Evolutionary conservation across 176 grass and related monocot genomes (phyloP).

Genomic region (Zoysia pacifica): DNA sequence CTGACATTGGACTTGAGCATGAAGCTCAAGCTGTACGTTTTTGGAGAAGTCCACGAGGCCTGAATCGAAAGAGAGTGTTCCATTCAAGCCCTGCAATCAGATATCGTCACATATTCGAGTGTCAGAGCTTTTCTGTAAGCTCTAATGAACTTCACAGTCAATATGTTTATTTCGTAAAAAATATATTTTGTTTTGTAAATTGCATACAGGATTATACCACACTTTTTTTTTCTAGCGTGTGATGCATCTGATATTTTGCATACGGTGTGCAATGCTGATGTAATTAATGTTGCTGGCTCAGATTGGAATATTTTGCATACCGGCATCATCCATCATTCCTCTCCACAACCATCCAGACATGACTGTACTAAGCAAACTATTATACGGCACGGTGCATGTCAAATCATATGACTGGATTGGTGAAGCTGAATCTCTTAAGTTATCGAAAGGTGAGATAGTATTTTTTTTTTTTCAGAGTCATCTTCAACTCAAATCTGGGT

Average conservation of each 20-base stretch:
- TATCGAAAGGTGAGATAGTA: conserved; percentile 39
- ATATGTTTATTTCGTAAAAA: conserved; percentile 17
- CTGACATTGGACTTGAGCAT: conserved; percentile 63
- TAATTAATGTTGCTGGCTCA: conserved; percentile 29
- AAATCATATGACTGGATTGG: conserved; percentile 73
- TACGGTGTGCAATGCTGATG: background rate
- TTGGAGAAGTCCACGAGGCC: conserved; percentile 39
- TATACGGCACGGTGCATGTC: conserved; percentile 66
- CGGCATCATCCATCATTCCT: conserved; percentile 75
- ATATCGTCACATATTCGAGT: conserved; percentile 73
- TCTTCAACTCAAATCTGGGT: background rate
- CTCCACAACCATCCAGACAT: conserved; percentile 83
- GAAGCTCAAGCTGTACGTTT: conserved; percentile 52
- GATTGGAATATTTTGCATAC: conserved; percentile 85
- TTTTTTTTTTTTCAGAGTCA: background rate
- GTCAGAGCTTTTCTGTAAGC: conserved; percentile 62
- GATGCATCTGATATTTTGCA: background rate
- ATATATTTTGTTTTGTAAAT: conserved; percentile 6
- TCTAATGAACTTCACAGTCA: background rate
- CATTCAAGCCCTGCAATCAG: conserved; percentile 60
- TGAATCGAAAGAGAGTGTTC: conserved; percentile 43
- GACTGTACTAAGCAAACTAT: conserved; percentile 73
- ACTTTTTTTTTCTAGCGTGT: background rate
- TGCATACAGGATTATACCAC: background rate
- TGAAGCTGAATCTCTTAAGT: conserved; percentile 25